Conservation (phyloP, 1,284 basidiomycete species). For the Erythrobasidium hasegawianum region DNA sequence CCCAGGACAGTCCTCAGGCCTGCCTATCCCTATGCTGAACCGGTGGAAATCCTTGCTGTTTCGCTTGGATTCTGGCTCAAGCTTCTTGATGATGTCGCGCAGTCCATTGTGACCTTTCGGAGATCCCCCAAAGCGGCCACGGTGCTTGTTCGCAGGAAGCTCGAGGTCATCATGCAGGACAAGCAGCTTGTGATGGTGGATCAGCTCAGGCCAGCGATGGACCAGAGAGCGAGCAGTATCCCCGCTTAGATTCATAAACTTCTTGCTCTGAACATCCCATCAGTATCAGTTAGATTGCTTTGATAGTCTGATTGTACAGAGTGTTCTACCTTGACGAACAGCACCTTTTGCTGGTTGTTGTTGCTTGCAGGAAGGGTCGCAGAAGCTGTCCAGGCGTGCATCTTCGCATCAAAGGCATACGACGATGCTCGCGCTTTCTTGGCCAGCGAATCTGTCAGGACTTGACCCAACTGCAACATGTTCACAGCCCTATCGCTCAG, state of each 20-base stretch:
- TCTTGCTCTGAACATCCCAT: constrained; percentile 20
- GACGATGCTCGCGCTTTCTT: constrained; percentile 5
- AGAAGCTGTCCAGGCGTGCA: constrained; percentile 21
- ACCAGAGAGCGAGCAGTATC: constrained; percentile 1
- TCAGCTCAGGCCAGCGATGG: constrained; percentile 3
- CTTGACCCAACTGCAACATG: constrained; percentile 23
- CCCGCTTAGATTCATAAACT: constrained; percentile 24
- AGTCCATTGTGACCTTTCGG: constrained; percentile 26
- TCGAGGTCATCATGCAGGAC: constrained; percentile 23
- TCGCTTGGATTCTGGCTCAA: neutral
- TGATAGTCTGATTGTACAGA: neutral
- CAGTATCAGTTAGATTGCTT: neutral
- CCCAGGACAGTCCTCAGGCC: constrained; percentile 11
- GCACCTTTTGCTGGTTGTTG: neutral
- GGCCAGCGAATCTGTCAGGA: constrained; percentile 18
- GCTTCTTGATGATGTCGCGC: constrained; percentile 1
- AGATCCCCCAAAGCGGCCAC: constrained; percentile 7
- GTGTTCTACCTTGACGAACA: constrained; percentile 22
- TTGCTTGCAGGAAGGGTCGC: neutral
- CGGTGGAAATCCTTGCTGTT: constrained; percentile 14
- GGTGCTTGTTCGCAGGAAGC: constrained; percentile 4
- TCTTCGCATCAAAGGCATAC: constrained; percentile 16
- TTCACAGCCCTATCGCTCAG: neutral
- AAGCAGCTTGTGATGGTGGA: neutral
- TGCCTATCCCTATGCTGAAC: constrained; percentile 20